These are phyloP conservation scores for Populus trichocarpa DNA, from an alignment of 441 rosid species.

Conservation along the genomic window DNA sequence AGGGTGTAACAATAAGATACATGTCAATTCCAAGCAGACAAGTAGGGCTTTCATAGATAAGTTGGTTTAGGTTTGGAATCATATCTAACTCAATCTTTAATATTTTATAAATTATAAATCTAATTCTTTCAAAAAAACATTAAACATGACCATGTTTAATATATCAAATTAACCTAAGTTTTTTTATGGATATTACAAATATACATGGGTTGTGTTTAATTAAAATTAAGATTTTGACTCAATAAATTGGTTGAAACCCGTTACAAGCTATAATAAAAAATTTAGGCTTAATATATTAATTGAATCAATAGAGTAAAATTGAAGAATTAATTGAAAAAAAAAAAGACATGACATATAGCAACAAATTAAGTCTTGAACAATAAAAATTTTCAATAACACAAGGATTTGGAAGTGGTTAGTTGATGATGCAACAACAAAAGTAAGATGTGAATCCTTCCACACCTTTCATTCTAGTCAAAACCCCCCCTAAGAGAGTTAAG, in stretches of 20 bases:
- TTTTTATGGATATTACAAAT: no score
- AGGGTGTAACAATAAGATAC: not conserved
- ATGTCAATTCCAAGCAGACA: not conserved
- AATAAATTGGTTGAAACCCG: not conserved
- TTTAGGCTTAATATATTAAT: no score
- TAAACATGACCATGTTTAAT: no score
- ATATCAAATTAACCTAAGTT: accelerated
- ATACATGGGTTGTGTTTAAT: no score
- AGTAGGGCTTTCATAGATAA: not conserved
- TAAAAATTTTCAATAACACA: no score
- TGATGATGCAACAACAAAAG: not conserved
- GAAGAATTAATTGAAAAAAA: no score
- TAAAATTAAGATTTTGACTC: no score
- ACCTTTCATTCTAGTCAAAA: not conserved
- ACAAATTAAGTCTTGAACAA: not conserved
- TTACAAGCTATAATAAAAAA: not conserved
- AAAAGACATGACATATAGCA: no score
- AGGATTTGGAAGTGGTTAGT: not conserved
- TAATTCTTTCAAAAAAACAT: no score
- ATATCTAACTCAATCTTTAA: not conserved
- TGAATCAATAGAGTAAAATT: not conserved
- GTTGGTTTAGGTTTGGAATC: not conserved
- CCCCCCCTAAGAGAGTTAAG: no score
- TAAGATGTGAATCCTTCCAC: not conserved
- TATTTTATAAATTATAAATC: no score